A percentile compares a stretch with the other conserved stretches of the same genome.
phyloP scores from a whole-genome alignment of 2,329 filamentous ascomycete species.

The Stachybotrys elegans region DNA sequence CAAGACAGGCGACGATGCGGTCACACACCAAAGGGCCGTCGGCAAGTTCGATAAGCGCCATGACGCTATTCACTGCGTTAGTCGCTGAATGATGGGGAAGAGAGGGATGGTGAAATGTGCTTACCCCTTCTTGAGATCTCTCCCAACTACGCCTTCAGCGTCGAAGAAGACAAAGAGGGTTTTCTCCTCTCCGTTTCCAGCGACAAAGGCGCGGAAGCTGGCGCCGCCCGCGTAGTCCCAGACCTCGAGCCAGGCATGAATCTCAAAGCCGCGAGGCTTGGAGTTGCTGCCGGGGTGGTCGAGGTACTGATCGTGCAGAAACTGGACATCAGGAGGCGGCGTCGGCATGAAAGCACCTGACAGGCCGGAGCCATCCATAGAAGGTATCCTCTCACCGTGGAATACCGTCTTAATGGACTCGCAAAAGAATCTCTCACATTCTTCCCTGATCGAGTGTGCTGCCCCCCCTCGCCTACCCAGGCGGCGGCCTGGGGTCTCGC shows the following conservation, averaged over 20 bases:
- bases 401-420: conserved; percentile 91
- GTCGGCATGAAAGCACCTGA: conserved; percentile 64
- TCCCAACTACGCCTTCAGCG: conserved; percentile 57
- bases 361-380: conserved; percentile 76
- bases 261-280: conserved; percentile 25
- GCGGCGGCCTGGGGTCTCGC: conserved; percentile 34
- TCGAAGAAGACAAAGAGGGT: conserved; percentile 89
- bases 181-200: conserved; percentile 63
- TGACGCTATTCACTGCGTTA: conserved; percentile 51
- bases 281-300: conserved; percentile 22
- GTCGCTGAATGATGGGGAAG: not conserved
- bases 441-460: conserved; percentile 94
- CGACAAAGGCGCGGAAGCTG: conserved; percentile 82
- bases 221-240: conserved; percentile 83
- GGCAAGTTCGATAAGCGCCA: conserved; percentile 86
- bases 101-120: conserved; percentile 19
- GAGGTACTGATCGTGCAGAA: conserved; percentile 24
- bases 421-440: conserved; percentile 99
- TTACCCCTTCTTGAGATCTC: conserved; percentile 84
- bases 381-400: conserved; percentile 87
- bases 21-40: conserved; percentile 70
- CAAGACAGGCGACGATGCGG: conserved; percentile 75
- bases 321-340: conserved; percentile 46
- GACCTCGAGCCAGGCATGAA: conserved; percentile 67
- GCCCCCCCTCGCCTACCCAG: conserved; percentile 74